These are phyloP conservation scores for Chromera velia DNA, from an alignment of 73 alveolate genomes.

Conservation along the genomic window DNA sequence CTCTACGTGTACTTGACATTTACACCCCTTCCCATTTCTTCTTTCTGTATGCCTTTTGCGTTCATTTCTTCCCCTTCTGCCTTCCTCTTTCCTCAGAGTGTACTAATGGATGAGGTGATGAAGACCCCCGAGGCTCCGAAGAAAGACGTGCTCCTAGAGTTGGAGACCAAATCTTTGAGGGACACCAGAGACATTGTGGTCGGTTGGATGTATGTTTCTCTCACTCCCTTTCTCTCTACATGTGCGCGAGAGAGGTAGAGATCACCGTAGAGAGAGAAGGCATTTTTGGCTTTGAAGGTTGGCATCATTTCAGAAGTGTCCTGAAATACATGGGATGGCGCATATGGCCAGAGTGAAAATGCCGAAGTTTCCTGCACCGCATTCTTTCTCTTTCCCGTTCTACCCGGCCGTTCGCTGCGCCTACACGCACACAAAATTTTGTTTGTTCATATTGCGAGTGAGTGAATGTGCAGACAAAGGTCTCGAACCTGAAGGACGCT, in stretches of 20 bases:
- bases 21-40: no score
- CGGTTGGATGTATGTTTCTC: no score
- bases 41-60: not conserved
- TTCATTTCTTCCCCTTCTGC: not conserved
- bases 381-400: no score
- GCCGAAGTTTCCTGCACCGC: not conserved
- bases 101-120: slow-evolving; percentile 71
- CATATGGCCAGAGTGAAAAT: not conserved
- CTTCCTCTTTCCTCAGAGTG: not conserved
- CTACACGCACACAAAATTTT: not conserved
- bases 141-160: slow-evolving; percentile 78
- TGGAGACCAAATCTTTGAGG: slow-evolving; percentile 86
- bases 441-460: no score
- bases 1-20: no score
- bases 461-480: slow-evolving; percentile 16
- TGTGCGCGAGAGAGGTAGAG: not conserved
- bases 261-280: not conserved
- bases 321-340: slow-evolving; percentile 9
- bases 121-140: slow-evolving; percentile 73
- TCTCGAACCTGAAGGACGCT: slow-evolving; percentile 73
- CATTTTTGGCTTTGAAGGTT: no score
- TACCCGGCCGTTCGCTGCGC: no score
- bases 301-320: no score
- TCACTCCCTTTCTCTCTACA: no score
- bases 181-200: slow-evolving; percentile 88